Evolutionary conservation across 1,284 basidiomycete species (phyloP).

Genomic region (Trichosporon sp.): DNA sequence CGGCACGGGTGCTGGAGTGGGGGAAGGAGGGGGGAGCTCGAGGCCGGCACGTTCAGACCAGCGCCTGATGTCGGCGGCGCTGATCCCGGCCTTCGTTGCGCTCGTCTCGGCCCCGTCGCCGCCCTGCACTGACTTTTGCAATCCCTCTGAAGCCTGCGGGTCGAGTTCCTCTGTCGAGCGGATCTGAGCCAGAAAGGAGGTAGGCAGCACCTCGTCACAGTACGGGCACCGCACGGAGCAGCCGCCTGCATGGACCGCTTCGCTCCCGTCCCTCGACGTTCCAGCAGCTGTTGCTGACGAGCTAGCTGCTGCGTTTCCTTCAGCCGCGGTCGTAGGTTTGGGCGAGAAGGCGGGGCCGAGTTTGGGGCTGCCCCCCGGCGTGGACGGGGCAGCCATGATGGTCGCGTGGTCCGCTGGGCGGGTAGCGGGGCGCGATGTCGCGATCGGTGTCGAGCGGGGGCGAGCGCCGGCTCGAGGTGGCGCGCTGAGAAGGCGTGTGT

Average conservation of each 20-base stretch:
- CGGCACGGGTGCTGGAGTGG: constrained; percentile 8
- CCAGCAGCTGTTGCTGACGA: too few relatives aligned
- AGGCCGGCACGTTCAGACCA: constrained; percentile 47
- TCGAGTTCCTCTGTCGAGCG: background rate
- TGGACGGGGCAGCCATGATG: constrained; percentile 13
- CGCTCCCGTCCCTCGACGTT: constrained; percentile 35
- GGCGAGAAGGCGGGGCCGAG: constrained; percentile 14
- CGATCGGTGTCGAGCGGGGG: background rate
- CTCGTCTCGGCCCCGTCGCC: constrained; percentile 42
- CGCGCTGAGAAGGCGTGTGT: background rate
- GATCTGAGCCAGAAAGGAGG: constrained; percentile 31
- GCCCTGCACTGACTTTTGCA: constrained; percentile 31
- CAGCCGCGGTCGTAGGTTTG: background rate
- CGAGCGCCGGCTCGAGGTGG: background rate
- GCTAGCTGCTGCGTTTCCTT: background rate
- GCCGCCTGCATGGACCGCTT: constrained; percentile 34
- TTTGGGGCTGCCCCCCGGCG: constrained; percentile 8
- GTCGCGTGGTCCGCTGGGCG: background rate
- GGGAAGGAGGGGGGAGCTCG: constrained; percentile 4
- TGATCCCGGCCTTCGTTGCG: constrained; percentile 33
- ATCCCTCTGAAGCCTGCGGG: background rate
- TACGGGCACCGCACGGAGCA: constrained; percentile 45
- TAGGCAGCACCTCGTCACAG: constrained; percentile 48
- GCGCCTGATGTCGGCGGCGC: constrained; percentile 40
- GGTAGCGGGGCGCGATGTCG: background rate